phyloP scores from a whole-genome alignment of 176 grass and related monocot species.

The Raddia distichophylla region DNA sequence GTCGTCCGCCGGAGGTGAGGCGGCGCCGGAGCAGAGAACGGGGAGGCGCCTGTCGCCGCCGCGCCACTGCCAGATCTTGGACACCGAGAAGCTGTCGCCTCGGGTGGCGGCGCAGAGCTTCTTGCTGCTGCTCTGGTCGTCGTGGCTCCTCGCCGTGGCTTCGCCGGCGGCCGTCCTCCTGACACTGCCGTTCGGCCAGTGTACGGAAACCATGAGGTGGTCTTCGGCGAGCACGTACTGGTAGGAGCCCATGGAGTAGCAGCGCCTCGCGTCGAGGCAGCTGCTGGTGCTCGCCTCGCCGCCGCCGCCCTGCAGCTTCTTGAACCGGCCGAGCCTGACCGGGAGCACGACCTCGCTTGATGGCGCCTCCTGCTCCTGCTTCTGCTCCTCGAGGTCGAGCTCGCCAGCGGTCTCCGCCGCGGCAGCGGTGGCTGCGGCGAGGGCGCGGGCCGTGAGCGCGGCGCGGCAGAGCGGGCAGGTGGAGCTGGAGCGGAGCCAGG shows the following conservation, averaged over 20 bases:
- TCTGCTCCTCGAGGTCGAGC: conserved; percentile 45
- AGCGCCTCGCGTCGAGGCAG: conserved; percentile 66
- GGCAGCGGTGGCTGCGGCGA: neutral
- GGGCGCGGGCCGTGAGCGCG: conserved; percentile 40
- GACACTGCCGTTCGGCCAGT: conserved; percentile 30
- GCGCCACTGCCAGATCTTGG: conserved; percentile 97
- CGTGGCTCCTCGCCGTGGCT: conserved; percentile 5
- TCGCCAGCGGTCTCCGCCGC: conserved; percentile 37
- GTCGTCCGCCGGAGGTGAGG: conserved; percentile 36
- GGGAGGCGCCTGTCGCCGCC: conserved; percentile 63
- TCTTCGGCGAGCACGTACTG: conserved; percentile 75
- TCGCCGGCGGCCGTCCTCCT: conserved; percentile 13
- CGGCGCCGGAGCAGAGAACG: conserved; percentile 36
- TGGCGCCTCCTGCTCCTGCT: conserved; percentile 23
- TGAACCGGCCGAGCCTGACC: conserved; percentile 88
- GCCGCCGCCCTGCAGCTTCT: conserved; percentile 30
- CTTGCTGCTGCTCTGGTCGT: conserved; percentile 50
- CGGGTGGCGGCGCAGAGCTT: conserved; percentile 56
- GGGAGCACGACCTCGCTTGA: conserved; percentile 48
- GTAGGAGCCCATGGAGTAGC: conserved; percentile 88
- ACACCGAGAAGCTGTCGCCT: conserved; percentile 94
- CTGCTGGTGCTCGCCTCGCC: conserved; percentile 52
- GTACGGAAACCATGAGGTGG: conserved; percentile 58
- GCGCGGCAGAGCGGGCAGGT: conserved; percentile 91
- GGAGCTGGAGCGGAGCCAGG: conserved; percentile 86